phyloP scores from a whole-genome alignment of 164 flowering plant genomes.

The Vitis vinifera region ASM3070453v1 NC_081818.1:27193501-27194000 shows the following conservation, averaged over 20 bases:
- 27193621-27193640: too few species aligned
- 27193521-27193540: too few species aligned
- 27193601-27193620: too few species aligned
- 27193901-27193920: slow-evolving; percentile 74
- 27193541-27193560: too few species aligned
- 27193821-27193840: slow-evolving; percentile 68
- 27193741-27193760: background rate
- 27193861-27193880: slow-evolving; percentile 80
- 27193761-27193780: slow-evolving; percentile 48
- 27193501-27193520: too few species aligned
- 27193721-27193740: too few species aligned
- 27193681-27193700: too few species aligned
- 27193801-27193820: slow-evolving; percentile 67
- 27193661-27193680: too few species aligned
- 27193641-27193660: too few species aligned
- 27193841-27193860: slow-evolving; percentile 83
- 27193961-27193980: background rate
- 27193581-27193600: too few species aligned
- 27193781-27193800: slow-evolving; percentile 61
- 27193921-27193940: slow-evolving; percentile 76
- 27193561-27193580: too few species aligned
- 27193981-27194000: background rate
- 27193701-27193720: too few species aligned
- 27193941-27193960: slow-evolving; percentile 52
- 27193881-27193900: slow-evolving; percentile 85